Conservation (phyloP, 164 flowering plant species). For the Protea cynaroides region DNA sequence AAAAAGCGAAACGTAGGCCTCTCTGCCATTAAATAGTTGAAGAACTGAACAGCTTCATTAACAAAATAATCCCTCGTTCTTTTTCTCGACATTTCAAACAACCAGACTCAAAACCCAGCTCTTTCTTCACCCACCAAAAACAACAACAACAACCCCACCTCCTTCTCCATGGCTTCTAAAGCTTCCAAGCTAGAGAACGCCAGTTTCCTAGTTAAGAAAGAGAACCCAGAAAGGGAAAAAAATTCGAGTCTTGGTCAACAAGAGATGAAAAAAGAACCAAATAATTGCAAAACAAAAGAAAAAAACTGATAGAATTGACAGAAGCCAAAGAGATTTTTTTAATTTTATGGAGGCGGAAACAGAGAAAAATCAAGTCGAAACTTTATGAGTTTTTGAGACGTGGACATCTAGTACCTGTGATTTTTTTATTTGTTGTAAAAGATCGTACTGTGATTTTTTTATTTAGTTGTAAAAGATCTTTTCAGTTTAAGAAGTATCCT, state of each 20-base stretch:
- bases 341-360: too few species aligned
- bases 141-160: background rate
- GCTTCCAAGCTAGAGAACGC: background rate
- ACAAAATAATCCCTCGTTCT: slow-evolving; percentile 17
- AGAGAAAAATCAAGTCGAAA: background rate
- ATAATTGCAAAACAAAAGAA: background rate
- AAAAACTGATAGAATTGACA: background rate
- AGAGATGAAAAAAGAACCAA: background rate
- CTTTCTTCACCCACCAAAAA: background rate
- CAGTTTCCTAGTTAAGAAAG: background rate
- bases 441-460: too few species aligned
- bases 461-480: too few species aligned
- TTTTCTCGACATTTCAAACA: slow-evolving; percentile 19
- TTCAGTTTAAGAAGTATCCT: too few species aligned
- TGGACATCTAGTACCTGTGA: too few species aligned
- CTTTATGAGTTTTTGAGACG: background rate
- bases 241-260: background rate
- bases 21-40: slow-evolving; percentile 39
- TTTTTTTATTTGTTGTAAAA: too few species aligned
- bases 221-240: background rate
- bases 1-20: slow-evolving; percentile 49
- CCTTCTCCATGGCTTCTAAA: slow-evolving; percentile 4
- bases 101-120: background rate
- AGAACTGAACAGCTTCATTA: slow-evolving; percentile 38
- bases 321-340: too few species aligned